Evolutionary conservation across 208 protist species (phyloP), one percentile per base, ranked within the genome.

Genomic region (Acanthamoeba healyi): DNA sequence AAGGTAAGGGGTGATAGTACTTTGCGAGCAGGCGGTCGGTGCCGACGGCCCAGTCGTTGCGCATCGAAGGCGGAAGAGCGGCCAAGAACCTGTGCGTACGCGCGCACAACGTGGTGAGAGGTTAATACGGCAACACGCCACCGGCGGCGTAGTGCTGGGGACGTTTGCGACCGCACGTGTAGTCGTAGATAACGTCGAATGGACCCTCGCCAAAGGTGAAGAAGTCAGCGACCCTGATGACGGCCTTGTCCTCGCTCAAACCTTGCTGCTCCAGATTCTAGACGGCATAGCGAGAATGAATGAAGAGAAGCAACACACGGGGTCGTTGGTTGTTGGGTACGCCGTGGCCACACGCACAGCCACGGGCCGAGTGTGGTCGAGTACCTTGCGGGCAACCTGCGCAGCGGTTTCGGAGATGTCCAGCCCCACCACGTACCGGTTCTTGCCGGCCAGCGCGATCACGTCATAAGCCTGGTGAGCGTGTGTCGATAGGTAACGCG

Each of bases 141-240:
- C n/a, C n/a, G n/a, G n/a, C n/a, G n/a, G n/a, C n/a, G n/a, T n/a
- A n/a, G n/a, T n/a, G n/a, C n/a, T n/a, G n/a, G n/a, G n/a, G n/a
- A n/a, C n/a, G n/a, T n/a, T n/a, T n/a, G n/a, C n/a, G n/a, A n/a
- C n/a, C 40, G 70, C 12, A 79, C 42, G 79, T 88, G 79, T 88
- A 88, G 49, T 88, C 79, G 46, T 32, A 88, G 42, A 88, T 88
- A 15, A 88, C 46, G 49, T 88, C 79, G 34, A 88, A 88, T 0
- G 46, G 79, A 0, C 51, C 79, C 79, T 88, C 46, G 29, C 51
- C 79, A 34, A 88, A 65, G 29, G 42, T 88, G 49, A 88, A 88
- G 79, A 88, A 88, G 79, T 88, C 79, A 26, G 14, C 46, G 0
- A 88, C 46, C 3, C 79, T 29, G 79, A 88, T 61, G 29, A 42